Evolutionary conservation across 202 grass and related monocot species (phyloP).

Genomic region (Zizania palustris): DNA sequence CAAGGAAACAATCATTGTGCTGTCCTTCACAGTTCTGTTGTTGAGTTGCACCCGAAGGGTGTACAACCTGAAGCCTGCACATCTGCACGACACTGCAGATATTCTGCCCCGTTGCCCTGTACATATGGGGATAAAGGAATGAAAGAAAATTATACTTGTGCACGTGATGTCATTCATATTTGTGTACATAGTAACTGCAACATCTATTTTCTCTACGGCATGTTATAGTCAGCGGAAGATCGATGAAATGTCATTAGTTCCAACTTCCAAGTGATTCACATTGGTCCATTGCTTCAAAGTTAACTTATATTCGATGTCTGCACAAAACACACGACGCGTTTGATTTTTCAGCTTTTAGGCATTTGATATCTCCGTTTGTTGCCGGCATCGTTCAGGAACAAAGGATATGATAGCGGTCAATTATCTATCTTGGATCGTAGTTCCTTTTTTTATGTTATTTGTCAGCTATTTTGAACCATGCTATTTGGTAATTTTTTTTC

Average conservation of each 20-base stretch:
- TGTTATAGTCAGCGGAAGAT: background rate
- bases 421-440: constrained; percentile 1
- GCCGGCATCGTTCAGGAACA: background rate
- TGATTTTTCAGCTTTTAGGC: background rate
- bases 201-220: background rate
- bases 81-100: background rate
- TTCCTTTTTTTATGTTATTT: background rate
- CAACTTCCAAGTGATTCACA: background rate
- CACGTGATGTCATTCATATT: background rate
- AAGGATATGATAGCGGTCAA: background rate
- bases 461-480: no score
- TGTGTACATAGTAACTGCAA: background rate
- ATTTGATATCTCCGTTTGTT: background rate
- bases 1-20: constrained; percentile 25
- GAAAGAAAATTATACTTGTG: background rate
- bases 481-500: background rate
- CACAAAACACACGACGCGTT: background rate
- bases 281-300: background rate
- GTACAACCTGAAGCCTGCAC: background rate
- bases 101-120: constrained; percentile 15
- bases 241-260: background rate
- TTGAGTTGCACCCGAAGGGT: constrained; percentile 1
- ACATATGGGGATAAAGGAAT: background rate
- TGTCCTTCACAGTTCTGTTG: background rate
- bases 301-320: background rate